Evolutionary conservation across 2,329 filamentous ascomycete genomes (phyloP), one percentile per base, ranked within the genome.

Genomic region (Corynespora cassiicola): DNA sequence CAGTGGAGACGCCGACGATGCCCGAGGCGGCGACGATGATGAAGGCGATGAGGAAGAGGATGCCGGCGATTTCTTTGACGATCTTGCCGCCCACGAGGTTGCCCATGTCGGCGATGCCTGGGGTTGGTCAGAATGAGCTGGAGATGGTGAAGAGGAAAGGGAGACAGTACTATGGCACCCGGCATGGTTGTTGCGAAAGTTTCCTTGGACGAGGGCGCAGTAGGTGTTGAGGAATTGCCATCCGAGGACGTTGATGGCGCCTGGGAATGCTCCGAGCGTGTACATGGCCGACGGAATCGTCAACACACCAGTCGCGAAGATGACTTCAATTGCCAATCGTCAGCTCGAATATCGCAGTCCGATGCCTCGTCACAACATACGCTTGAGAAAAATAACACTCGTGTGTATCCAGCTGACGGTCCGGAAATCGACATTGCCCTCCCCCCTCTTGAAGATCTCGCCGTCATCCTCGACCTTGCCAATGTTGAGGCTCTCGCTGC

Each of bases 91-190:
- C 79, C 1, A 84, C 73, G 0, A 79, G 68, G 15, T 76, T 61
- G 1, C 77, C 79, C 80, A 85, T 84, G 42, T 84, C 79, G 15
- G 76, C 72, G 27, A 80, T 75, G n/a, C n/a, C n/a, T n/a, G n/a
- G n/a, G n/a, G n/a, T n/a, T n/a, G n/a, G n/a, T n/a, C n/a, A n/a
- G n/a, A n/a, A n/a, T n/a, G n/a, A n/a, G n/a, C n/a, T n/a, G n/a
- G n/a, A n/a, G n/a, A n/a, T n/a, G n/a, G n/a, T n/a, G n/a, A n/a
- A n/a, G n/a, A n/a, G n/a, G n/a, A n/a, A n/a, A n/a, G n/a, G n/a
- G n/a, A n/a, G n/a, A n/a, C n/a, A n/a, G n/a, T n/a, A 10, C 68
- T 72, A 51, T 81, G 78, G 40, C 77, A 79, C 16, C 71, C 70
- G 1, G 75, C 71, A 39, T 80, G 74, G 16, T 63, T 60, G 41